Conservation (phyloP, 768 basidiomycete species). For the Lepiota brunneoincarnata region DNA sequence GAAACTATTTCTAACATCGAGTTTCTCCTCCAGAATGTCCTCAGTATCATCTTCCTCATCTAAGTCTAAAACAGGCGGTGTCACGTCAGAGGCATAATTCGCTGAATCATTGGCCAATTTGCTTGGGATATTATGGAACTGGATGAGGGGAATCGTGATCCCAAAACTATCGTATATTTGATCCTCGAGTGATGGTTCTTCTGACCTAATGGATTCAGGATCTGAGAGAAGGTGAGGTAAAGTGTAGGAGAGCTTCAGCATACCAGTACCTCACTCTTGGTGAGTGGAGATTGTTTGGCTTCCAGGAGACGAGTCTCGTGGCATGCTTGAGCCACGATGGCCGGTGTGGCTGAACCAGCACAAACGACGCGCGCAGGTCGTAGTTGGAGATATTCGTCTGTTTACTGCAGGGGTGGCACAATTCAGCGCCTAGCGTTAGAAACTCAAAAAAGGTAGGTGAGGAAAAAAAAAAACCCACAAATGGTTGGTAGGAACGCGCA, state of each 20-base stretch:
- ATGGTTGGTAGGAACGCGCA: conserved; percentile 25
- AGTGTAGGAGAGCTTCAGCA: conserved; percentile 27
- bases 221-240: conserved; percentile 9
- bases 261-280: conserved; percentile 22
- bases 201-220: neutral
- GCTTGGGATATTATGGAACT: conserved; percentile 28
- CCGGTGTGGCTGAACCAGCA: conserved; percentile 27
- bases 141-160: conserved; percentile 29
- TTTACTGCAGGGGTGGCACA: conserved; percentile 19
- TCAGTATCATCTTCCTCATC: conserved; percentile 16
- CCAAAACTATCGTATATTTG: conserved; percentile 32
- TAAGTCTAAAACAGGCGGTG: conserved; percentile 10
- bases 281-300: conserved; percentile 16
- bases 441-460: no score
- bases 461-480: conserved; percentile 27
- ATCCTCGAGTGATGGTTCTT: conserved; percentile 18
- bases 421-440: neutral
- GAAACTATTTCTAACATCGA: neutral
- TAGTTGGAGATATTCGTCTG: conserved; percentile 21
- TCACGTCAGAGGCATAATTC: no score
- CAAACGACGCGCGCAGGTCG: conserved; percentile 35
- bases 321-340: conserved; percentile 27
- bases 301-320: conserved; percentile 28
- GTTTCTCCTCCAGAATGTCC: conserved; percentile 5
- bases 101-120: neutral